Evolutionary conservation across 2,329 filamentous ascomycete species (phyloP), one percentile per base, ranked within the genome.

Genomic region (Alternaria angustiovoidea): DNA sequence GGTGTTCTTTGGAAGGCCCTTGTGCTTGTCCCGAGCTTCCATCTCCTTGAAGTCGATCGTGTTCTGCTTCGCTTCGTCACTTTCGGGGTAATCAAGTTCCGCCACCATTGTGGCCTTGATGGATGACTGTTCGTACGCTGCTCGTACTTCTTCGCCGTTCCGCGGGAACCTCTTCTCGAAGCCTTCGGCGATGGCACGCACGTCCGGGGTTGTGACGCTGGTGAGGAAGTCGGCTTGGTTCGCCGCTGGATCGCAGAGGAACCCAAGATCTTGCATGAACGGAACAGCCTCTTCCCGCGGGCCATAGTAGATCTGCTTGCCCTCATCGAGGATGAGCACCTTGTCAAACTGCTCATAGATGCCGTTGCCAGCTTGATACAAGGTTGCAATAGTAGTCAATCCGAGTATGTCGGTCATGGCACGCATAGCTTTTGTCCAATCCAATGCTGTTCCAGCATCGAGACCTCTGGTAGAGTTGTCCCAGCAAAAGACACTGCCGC

Each of bases 211-310:
- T 2, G 87, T 91, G 63, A 93, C 86, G 1, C 89, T 90, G 0
- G 90, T 93, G 18, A 93, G 77, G 73, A 93, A 93, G 68, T 94
- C 91, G 1, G 86, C 86, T 0, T 87, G 88, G 0, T 89, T 92
- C 84, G 87, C 86, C 6, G 89, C 59, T 5, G 36, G 22, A 16
- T 54, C 53, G 44, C 59, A 57, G 24, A 86, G 81, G 64, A 92
- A 94, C 0, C 91, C 91, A 7, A 93, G 79, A 5, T 84, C 77
- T 38, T 87, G 79, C 64, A 93, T 93, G 72, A 87, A 93, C 0
- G 77, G 76, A 64, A 84, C 87, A 1, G 90, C 91, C 2, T 81
- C 74, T 3, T 68, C 71, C 0, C 85, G 84, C 0, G 85, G 84
- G 0, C 91, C 91, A 63, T 88, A 93, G 79, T 86, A 94, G 62